Evolutionary conservation across 1,139 yeast species (phyloP).

Genomic region (Suhomyces anneliseae): DNA sequence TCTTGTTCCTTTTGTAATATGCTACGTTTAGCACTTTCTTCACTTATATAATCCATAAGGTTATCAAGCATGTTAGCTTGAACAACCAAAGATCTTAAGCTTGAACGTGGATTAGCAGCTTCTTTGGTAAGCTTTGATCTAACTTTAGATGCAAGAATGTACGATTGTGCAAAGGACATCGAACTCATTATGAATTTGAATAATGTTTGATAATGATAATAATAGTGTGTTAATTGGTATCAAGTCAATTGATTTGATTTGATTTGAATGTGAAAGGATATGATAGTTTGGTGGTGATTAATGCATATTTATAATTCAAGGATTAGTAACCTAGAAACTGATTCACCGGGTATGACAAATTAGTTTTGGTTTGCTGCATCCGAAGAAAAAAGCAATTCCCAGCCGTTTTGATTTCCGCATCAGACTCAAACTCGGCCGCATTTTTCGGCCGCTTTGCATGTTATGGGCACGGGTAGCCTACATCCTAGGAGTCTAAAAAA

Average conservation of each 20-base stretch:
- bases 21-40: conserved; percentile 32
- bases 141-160: conserved; percentile 67
- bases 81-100: conserved; percentile 61
- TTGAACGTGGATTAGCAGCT: conserved; percentile 60
- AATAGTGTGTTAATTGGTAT: too few species aligned
- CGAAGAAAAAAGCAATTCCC: conserved; percentile 2
- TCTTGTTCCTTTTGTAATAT: conserved; percentile 11
- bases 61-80: conserved; percentile 78
- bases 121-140: conserved; percentile 66
- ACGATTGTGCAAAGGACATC: conserved; percentile 55
- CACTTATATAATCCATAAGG: conserved; percentile 54
- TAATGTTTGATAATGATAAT: background rate
- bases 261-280: background rate
- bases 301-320: background rate
- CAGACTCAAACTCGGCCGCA: background rate
- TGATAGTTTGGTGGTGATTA: background rate
- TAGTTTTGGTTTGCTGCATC: background rate
- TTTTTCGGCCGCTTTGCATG: background rate
- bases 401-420: conserved; percentile 5
- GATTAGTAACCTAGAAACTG: background rate
- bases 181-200: conserved; percentile 2
- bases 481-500: too few species aligned
- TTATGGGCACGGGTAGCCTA: too few species aligned
- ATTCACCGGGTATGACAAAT: conserved; percentile 4
- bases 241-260: background rate